phyloP scores from a whole-genome alignment of 225 moss, liverwort and hornwort species.

The Bryoerythrophyllum caledonicum region DNA sequence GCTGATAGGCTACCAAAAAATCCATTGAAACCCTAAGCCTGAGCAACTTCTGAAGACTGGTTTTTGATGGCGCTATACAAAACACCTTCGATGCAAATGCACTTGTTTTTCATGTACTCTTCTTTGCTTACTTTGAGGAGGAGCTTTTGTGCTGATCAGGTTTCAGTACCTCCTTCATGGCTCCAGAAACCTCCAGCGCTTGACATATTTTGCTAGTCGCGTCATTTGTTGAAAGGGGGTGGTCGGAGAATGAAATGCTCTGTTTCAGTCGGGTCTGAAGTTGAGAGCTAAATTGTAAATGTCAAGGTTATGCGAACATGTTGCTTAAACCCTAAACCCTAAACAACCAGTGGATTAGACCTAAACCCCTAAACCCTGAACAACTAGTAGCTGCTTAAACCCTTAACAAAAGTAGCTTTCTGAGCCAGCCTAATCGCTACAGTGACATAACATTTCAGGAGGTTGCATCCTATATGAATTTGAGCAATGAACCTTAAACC shows the following conservation, averaged over 20 bases:
- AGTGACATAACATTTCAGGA: too few species aligned
- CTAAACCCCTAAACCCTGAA: neutral
- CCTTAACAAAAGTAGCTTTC: too few species aligned
- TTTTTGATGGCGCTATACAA: neutral
- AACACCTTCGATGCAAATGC: neutral
- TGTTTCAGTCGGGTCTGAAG: conserved; percentile 55
- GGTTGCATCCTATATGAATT: too few species aligned
- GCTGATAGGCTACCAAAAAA: neutral
- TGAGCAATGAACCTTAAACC: too few species aligned
- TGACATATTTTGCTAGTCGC: neutral
- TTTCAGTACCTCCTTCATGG: neutral
- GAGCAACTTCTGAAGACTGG: neutral
- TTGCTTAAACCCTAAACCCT: neutral
- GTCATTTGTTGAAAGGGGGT: conserved; percentile 45
- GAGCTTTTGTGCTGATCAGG: neutral
- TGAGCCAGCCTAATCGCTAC: too few species aligned
- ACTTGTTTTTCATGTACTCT: neutral
- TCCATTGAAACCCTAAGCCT: neutral
- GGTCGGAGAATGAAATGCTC: conserved; percentile 67
- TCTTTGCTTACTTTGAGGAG: neutral
- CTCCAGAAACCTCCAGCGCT: conserved; percentile 16
- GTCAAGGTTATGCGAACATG: conserved; percentile 29
- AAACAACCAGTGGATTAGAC: neutral
- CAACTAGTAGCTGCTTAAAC: neutral
- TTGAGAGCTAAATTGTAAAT: conserved; percentile 36